These are phyloP conservation scores for Pseudocercospora fuligena DNA, from an alignment of 2,329 filamentous ascomycete species.

Conservation along the genomic window DNA sequence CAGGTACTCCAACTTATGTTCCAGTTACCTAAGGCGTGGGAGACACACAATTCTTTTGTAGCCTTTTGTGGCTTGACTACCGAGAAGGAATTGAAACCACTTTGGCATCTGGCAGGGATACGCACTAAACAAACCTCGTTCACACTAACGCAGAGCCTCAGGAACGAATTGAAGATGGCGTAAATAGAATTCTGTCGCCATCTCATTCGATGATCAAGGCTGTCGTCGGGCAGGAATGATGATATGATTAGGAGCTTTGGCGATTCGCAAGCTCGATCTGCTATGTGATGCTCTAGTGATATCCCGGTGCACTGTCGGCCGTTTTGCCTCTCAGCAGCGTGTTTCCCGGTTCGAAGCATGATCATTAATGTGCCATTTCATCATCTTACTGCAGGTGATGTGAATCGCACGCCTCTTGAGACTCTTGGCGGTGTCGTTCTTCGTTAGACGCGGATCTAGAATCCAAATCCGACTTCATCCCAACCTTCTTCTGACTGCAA, in stretches of 20 bases:
- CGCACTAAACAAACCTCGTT: neutral
- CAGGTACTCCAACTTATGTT: constrained; percentile 1
- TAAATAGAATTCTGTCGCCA: neutral
- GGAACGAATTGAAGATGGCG: constrained; percentile 6
- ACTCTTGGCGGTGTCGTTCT: constrained; percentile 1
- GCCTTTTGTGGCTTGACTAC: constrained; percentile 10
- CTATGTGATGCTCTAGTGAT: neutral
- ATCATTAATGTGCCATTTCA: neutral
- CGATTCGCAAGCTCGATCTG: neutral
- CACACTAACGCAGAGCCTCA: constrained; percentile 7
- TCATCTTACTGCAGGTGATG: constrained; percentile 8
- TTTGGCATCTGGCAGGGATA: too few relatives aligned
- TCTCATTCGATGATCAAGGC: neutral
- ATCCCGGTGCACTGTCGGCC: neutral
- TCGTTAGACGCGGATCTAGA: neutral
- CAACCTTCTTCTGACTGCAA: neutral
- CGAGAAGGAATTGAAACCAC: neutral
- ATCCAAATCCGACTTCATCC: constrained; percentile 4
- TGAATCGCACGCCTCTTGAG: neutral
- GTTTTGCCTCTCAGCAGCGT: neutral
- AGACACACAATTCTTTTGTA: neutral
- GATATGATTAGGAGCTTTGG: neutral
- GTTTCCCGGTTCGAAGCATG: neutral
- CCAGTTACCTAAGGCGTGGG: constrained; percentile 14
- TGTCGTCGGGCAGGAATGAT: neutral